Evolutionary conservation across 306 rosid genomes (phyloP).

Genomic region (Cucurbita ficifolia): DNA sequence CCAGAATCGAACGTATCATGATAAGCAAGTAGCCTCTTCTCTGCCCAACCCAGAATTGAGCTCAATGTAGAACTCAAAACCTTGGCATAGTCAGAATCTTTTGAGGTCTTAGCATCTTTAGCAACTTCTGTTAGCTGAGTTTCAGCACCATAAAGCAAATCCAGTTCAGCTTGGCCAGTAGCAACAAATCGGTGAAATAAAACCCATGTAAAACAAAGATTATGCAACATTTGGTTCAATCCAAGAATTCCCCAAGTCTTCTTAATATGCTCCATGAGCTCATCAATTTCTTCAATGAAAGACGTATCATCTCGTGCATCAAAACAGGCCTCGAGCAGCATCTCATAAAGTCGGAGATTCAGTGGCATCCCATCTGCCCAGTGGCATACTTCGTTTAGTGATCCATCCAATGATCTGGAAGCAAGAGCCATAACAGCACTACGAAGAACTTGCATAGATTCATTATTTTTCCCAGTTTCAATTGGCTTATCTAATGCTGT

Average conservation of each 20-base stretch:
- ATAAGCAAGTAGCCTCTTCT: constrained; percentile 95
- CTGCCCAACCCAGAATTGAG: constrained; percentile 90
- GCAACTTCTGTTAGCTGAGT: constrained; percentile 82
- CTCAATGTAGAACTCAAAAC: constrained; percentile 81
- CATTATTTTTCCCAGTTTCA: constrained; percentile 81
- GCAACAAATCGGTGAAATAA: constrained; percentile 84
- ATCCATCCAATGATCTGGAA: constrained; percentile 66
- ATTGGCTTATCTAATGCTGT: constrained; percentile 70
- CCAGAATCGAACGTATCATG: constrained; percentile 84
- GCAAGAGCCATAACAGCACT: constrained; percentile 80
- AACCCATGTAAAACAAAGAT: constrained; percentile 94
- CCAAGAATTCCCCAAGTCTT: constrained; percentile 99
- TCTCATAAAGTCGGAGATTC: constrained; percentile 78
- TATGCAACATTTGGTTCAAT: constrained; percentile 66
- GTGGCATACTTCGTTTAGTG: constrained; percentile 63
- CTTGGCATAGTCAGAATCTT: constrained; percentile 68
- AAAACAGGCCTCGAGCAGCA: constrained; percentile 76
- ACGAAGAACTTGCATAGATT: constrained; percentile 90
- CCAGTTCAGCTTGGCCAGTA: constrained; percentile 78
- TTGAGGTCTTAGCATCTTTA: constrained; percentile 78
- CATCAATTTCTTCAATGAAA: constrained; percentile 75
- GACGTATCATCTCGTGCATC: constrained; percentile 65
- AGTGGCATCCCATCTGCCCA: constrained; percentile 98
- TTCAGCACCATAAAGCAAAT: constrained; percentile 54
- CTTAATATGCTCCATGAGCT: constrained; percentile 89